A percentile compares a stretch with the other conserved stretches of the same genome.
These are phyloP conservation scores for Pholiota molesta DNA, from an alignment of 768 basidiomycete species.

Conservation along the genomic window DNA sequence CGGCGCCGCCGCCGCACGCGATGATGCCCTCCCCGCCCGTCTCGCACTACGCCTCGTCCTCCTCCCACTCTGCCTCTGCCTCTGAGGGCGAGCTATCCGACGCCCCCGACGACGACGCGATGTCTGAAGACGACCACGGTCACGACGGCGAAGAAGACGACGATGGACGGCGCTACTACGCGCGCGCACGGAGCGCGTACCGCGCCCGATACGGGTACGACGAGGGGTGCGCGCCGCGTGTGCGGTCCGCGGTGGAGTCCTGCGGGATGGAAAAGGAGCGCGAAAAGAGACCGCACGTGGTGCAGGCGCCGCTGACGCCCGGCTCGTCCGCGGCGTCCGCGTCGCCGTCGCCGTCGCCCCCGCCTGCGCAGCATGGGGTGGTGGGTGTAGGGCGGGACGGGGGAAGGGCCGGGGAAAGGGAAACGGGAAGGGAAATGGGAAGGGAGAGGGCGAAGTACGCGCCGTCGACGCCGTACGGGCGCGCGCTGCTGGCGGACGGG, in stretches of 20 bases:
- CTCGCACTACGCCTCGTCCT: constrained; percentile 6
- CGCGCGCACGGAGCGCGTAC: neutral
- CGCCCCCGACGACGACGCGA: neutral
- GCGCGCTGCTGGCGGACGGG: too few species aligned
- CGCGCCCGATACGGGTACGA: neutral
- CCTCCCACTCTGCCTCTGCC: neutral
- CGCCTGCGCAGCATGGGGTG: neutral
- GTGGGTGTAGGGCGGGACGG: too few species aligned
- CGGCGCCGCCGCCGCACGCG: neutral
- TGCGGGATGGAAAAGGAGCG: neutral
- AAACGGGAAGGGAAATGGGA: too few species aligned
- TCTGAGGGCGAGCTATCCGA: neutral
- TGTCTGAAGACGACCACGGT: too few species aligned
- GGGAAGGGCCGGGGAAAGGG: too few species aligned
- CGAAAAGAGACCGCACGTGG: too few species aligned
- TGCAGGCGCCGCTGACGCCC: constrained; percentile 3
- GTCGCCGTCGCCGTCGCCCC: neutral
- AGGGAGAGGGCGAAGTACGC: too few species aligned
- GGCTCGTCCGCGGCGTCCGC: neutral
- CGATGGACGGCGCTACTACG: neutral
- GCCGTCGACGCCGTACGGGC: too few species aligned
- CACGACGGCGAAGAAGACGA: neutral
- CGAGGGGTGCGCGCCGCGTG: neutral
- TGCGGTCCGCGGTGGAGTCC: neutral
- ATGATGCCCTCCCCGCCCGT: constrained; percentile 22